Base-by-base conservation (phyloP, 1,139 yeast species). In the Sugiyamaella novakii region DNA sequence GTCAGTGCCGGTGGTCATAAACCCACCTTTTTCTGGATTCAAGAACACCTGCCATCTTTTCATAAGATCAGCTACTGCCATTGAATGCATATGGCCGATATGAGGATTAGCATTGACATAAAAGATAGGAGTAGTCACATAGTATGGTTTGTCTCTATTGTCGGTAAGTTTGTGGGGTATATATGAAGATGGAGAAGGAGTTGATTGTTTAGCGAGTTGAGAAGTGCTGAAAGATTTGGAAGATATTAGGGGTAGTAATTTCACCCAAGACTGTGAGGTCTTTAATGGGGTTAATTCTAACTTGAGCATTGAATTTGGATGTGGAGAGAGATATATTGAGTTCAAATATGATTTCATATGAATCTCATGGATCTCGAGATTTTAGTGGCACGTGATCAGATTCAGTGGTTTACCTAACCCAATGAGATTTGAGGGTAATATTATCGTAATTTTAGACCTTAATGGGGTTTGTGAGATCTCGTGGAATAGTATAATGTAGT, bases 101-200 rank as follows among this genome's bases (percentile, higher is more conserved):
- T 92, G 99, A 1, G 99, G 99, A 43, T 78, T 74, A 3, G 98
- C 98, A 73, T 94, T 92, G 54, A 95, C 98, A 65, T 92, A 92
- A 69, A 91, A 92, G 19, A 92, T 94, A 0, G 99, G 99, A 0
- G 97, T 85, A 0, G 98, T 88, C 11, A 87, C 74, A 61, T 82
- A 87, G 50, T 52, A 67, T 3, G 71, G 60, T 37, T 59, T 59
- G n/a, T 14, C 7, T 15, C 47, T 37, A 22, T 35, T 27, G 21
- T 37, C 36, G 17, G 18, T 18, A 3, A 15, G 7, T 24, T 42
- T 42, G 12, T 27, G n/a, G 11, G 46, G 46, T 11, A 42, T 25
- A 25, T 33, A 42, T 18, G 30, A 19, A 22, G 8, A n/a, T 4
- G 11, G 39, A 25, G 14, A 5, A 14, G 21, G n/a, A 21, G 12